A percentile compares a stretch with the other conserved stretches of the same genome.
phyloP scores from a whole-genome alignment of 306 rosid genomes.

The apple (Malus domestica) region DNA sequence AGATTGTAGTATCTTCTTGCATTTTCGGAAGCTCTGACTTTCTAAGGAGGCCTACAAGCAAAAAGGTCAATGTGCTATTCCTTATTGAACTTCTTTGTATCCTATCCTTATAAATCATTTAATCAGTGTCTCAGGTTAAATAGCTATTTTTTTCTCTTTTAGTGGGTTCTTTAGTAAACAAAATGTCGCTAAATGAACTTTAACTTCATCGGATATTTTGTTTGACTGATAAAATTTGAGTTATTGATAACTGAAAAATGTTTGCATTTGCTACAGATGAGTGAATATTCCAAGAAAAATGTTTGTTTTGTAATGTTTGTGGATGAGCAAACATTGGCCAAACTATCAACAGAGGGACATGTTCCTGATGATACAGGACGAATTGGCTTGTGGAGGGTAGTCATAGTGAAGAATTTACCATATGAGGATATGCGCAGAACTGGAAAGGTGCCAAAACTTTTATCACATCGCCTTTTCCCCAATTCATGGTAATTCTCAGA shows the following conservation, averaged over 20 bases:
- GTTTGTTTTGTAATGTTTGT: conserved; percentile 88
- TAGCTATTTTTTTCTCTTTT: background rate
- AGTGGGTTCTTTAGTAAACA: background rate
- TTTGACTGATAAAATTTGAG: background rate
- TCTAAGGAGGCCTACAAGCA: conserved; percentile 83
- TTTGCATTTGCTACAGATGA: conserved; percentile 54
- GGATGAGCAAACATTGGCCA: conserved; percentile 65
- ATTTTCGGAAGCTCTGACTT: conserved; percentile 94
- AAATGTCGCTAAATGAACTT: background rate
- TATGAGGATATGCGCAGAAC: conserved; percentile 87
- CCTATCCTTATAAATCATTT: background rate
- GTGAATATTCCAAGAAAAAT: conserved; percentile 72
- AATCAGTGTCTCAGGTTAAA: background rate
- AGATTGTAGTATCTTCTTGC: conserved; percentile 86
- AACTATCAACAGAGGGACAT: conserved; percentile 65
- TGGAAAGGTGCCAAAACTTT: conserved; percentile 94
- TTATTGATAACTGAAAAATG: background rate
- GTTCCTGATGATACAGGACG: conserved; percentile 59
- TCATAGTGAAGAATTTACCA: conserved; percentile 67
- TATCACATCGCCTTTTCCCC: conserved; percentile 88
- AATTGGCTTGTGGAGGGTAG: conserved; percentile 76
- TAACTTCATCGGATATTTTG: background rate
- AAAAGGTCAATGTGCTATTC: conserved; percentile 42
- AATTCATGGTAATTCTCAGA: conserved; percentile 56
- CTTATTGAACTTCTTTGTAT: background rate